Evolutionary conservation across 352 stramenopile genomes (phyloP), one percentile per base, ranked within the genome.

Genomic region (Phytopythium ostracodes): DNA sequence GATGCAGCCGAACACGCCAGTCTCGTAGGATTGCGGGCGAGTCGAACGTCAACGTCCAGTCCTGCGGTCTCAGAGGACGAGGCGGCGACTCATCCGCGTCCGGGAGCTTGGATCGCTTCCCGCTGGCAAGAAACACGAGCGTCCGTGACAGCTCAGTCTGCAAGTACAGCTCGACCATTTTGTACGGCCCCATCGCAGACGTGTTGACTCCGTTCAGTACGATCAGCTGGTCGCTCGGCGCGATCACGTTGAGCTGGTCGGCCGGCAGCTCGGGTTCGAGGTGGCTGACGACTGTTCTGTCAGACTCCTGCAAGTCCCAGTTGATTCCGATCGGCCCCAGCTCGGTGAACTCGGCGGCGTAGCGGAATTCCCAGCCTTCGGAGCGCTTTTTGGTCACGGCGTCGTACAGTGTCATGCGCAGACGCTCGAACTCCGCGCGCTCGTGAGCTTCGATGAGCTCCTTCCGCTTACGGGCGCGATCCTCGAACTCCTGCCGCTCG

Each of bases 141-240:
- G 71, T 81, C 1, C 80, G 76, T 2, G 80, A 78, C 31, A 72
- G 53, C n/a, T 65, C 44, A 0, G 67, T 75, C 35, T 67, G 58
- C 11, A 84, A 33, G 64, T 89, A 92, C 36, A 67, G 63, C n/a
- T 77, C 60, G 17, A 88, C 80, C 29, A 84, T 79, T 44, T 88
- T 57, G 31, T 76, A 56, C 1, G 80, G 79, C 0, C 61, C 75
- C 71, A 92, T 84, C 31, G 60, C 67, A 0, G 76, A 77, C 20
- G 77, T 87, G 56, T 92, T 79, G 24, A 87, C 59, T n/a, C 81
- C 78, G 44, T 92, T 92, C 18, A 92, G 62, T 43, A 68, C 65
- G 33, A 92, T 79, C 24, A 92, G 63, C 35, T 89, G 80, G 46
- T 92, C 82, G 1, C 59, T 70, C 18, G 80, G 55, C 0, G 67